phyloP scores from a whole-genome alignment of 2,329 filamentous ascomycete genomes.

The Hypoxylon sp. region DNA sequence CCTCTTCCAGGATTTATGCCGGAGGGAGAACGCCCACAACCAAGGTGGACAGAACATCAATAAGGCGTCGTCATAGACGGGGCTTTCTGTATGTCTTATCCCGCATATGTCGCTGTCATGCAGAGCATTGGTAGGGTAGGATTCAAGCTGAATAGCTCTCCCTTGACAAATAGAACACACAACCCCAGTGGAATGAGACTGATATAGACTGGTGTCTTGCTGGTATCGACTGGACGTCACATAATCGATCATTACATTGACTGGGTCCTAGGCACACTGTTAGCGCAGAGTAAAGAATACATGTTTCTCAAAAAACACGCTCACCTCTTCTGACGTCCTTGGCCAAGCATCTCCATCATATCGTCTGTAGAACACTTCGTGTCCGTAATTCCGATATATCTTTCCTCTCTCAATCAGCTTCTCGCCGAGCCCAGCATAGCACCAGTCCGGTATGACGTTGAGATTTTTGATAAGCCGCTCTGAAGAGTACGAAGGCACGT shows the following conservation, averaged over 20 bases:
- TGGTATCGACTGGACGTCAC: constrained; percentile 38
- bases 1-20: constrained; percentile 39
- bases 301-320: not conserved
- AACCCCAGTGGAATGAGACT: not conserved
- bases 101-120: constrained; percentile 31
- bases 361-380: not conserved
- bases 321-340: constrained; percentile 12
- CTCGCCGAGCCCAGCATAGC: not conserved
- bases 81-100: not conserved
- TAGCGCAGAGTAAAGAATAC: not conserved
- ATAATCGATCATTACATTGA: constrained; percentile 42
- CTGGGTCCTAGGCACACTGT: constrained; percentile 20
- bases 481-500: constrained; percentile 32
- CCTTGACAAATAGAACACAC: constrained; percentile 35
- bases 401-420: constrained; percentile 4
- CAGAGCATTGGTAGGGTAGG: constrained; percentile 21
- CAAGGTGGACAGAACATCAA: constrained; percentile 39
- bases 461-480: constrained; percentile 30
- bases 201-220: not conserved
- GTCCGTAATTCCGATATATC: not conserved
- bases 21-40: constrained; percentile 43
- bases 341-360: constrained; percentile 16
- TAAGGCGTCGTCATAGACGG: not conserved
- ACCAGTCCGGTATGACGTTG: constrained; percentile 37
- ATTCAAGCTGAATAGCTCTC: constrained; percentile 25